Evolutionary conservation across 2,329 filamentous ascomycete genomes (phyloP).

Genomic region (Polytolypa hystricis): DNA sequence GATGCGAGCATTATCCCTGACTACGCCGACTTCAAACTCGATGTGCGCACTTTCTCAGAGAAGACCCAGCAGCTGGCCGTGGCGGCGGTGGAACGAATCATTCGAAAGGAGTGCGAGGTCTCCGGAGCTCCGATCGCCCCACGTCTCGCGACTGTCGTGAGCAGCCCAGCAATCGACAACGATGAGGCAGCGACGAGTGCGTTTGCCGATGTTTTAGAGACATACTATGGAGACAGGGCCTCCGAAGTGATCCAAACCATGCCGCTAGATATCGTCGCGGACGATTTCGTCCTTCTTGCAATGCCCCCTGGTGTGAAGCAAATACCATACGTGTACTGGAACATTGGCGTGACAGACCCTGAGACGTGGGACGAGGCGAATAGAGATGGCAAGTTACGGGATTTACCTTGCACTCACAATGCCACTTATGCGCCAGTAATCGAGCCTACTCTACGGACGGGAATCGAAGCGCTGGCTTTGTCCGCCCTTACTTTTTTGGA

Average conservation of each 20-base stretch:
- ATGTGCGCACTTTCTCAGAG: constrained; percentile 40
- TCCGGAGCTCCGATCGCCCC: constrained; percentile 40
- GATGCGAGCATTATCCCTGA: constrained; percentile 51
- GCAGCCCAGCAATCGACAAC: constrained; percentile 46
- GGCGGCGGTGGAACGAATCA: constrained; percentile 40
- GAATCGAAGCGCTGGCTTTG: constrained; percentile 41
- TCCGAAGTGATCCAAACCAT: not conserved
- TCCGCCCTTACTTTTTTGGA: constrained; percentile 37
- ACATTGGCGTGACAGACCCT: constrained; percentile 43
- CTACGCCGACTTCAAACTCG: constrained; percentile 43
- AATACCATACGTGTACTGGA: constrained; percentile 50
- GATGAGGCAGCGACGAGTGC: constrained; percentile 28
- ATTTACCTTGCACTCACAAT: constrained; percentile 50
- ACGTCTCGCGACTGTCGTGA: constrained; percentile 34
- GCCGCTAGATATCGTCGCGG: not conserved
- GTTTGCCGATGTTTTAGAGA: not conserved
- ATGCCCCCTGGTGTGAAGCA: constrained; percentile 28
- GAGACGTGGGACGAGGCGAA: constrained; percentile 41
- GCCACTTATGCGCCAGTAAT: constrained; percentile 49
- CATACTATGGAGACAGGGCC: constrained; percentile 13
- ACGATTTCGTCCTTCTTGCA: constrained; percentile 10
- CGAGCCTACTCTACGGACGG: constrained; percentile 46
- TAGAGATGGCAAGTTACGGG: constrained; percentile 34
- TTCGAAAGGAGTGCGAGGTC: constrained; percentile 45
- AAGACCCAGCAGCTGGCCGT: constrained; percentile 39